A percentile compares a stretch with the other conserved stretches of the same genome.
phyloP scores from a whole-genome alignment of 139 green algal genomes.

The Micromonas commoda region DNA sequence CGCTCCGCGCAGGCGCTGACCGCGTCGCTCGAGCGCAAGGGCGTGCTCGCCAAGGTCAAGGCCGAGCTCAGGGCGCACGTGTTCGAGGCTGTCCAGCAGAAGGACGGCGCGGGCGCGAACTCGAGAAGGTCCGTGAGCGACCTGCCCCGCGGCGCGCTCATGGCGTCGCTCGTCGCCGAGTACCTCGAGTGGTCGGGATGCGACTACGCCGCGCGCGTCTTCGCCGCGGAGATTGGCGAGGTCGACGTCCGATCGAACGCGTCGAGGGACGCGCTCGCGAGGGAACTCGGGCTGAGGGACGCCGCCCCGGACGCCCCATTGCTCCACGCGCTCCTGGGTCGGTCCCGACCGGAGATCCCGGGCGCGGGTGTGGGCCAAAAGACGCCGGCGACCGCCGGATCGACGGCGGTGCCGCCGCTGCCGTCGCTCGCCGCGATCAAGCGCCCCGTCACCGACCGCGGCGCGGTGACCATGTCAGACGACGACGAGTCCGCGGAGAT shows the following conservation, averaged over 20 bases:
- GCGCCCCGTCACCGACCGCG: too few relatives aligned
- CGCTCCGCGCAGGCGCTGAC: background rate
- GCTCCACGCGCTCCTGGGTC: too few relatives aligned
- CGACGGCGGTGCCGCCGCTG: too few relatives aligned
- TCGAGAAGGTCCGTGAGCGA: background rate
- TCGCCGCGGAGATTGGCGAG: background rate
- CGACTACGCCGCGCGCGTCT: background rate
- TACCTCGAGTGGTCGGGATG: slow-evolving; percentile 4
- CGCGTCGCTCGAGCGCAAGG: background rate
- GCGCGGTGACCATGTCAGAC: too few relatives aligned
- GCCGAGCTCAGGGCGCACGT: background rate
- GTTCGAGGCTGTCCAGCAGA: background rate
- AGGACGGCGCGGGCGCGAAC: background rate
- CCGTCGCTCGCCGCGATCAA: too few relatives aligned
- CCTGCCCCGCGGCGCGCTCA: background rate
- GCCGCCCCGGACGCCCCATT: too few relatives aligned
- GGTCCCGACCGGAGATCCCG: too few relatives aligned
- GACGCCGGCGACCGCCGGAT: too few relatives aligned
- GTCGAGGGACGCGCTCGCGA: background rate
- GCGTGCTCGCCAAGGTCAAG: background rate
- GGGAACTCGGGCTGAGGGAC: background rate
- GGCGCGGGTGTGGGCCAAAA: too few relatives aligned
- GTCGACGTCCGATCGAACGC: background rate
- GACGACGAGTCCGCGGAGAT: background rate
- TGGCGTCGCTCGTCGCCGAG: background rate